Conservation (phyloP, 1,284 basidiomycete species). For the Pholiota adiposa region DNA sequence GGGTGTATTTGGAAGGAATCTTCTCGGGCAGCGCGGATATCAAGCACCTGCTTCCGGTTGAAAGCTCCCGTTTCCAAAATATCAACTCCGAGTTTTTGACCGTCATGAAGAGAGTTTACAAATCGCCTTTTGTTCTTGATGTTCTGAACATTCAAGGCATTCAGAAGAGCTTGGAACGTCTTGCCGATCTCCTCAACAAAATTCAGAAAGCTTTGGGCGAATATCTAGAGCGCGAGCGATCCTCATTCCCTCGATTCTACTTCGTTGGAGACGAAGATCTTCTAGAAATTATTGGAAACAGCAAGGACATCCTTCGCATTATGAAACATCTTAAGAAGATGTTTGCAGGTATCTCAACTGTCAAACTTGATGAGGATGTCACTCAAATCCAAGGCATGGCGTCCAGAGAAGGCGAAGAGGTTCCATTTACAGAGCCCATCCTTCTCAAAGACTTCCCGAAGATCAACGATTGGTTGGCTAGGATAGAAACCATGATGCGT, state of each 20-base stretch:
- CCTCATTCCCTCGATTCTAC: slow-evolving; percentile 99
- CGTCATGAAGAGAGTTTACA: slow-evolving; percentile 99
- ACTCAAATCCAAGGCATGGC: slow-evolving; percentile 90
- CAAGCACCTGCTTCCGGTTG: slow-evolving; percentile 97
- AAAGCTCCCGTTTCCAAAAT: slow-evolving; percentile 96
- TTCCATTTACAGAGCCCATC: slow-evolving; percentile 84
- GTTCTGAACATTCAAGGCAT: slow-evolving; percentile 96
- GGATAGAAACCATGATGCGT: slow-evolving; percentile 95
- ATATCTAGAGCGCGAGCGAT: slow-evolving; percentile 96
- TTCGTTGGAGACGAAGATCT: slow-evolving; percentile 99
- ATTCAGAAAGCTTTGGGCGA: slow-evolving; percentile 99
- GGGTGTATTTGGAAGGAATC: slow-evolving; percentile 99
- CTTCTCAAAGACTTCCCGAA: slow-evolving; percentile 92
- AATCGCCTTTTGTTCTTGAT: slow-evolving; percentile 96
- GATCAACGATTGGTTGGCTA: slow-evolving; percentile 98
- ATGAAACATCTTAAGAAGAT: slow-evolving; percentile 99
- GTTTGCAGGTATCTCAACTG: slow-evolving; percentile 96
- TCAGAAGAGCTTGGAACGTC: slow-evolving; percentile 96
- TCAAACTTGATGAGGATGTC: slow-evolving; percentile 88
- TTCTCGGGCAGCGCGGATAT: slow-evolving; percentile 99
- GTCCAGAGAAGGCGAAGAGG: slow-evolving; percentile 94
- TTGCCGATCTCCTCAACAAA: slow-evolving; percentile 95
- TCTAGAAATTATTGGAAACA: slow-evolving; percentile 99
- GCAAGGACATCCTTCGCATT: slow-evolving; percentile 96
- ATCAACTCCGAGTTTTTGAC: slow-evolving; percentile 99